Base-by-base conservation (phyloP, 306 rosid species). In the Acacia melanoxylon region DNA sequence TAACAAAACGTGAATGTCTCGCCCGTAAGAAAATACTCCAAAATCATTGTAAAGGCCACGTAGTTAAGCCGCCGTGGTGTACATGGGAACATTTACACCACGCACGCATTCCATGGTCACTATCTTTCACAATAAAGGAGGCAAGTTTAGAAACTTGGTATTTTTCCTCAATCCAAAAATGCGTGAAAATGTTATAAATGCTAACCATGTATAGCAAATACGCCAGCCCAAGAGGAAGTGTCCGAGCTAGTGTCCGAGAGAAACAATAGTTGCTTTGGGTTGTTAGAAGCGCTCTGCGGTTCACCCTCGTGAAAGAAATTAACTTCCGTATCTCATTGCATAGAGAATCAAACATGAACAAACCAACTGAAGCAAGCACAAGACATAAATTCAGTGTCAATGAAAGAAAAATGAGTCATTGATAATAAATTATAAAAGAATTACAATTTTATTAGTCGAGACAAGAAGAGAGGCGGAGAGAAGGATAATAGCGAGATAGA, bases 31-130 rank as follows among this genome's bases (percentile, higher is more conserved):
- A 91, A n/a, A 81, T 89, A 87, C 86, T 92, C 95, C 81, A 86
- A 82, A 17, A 88, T 31, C 97, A 91, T 86, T 16, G 97, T 91
- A 78, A 91, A 91, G 63, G 90, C 95, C 65, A 92, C 86, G 84
- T 87, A 9, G 95, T 91, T 79, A n/a, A n/a, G n/a, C n/a, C 95
- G 85, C 81, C 41, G 94, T 89, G 42, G 95, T 89, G 75, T 92
- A 91, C 93, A 91, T 92, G 0, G 97, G 97, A 80, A 92, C 84
- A 72, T 82, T 92, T 76, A 91, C 86, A 80, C 86, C 88, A 0
- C 93, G 90, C n/a, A 91, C 97, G 45, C 95, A 86, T 87, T 88
- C 97, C 95, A 89, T 92, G 12, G 95, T 86, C 51, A 89, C 89
- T 61, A 91, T 58, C 94, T 92, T 85, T 78, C 77, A 86, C 31